phyloP scores from a whole-genome alignment of 176 grass and related monocot species.

The Alloteropsis semialata region DNA sequence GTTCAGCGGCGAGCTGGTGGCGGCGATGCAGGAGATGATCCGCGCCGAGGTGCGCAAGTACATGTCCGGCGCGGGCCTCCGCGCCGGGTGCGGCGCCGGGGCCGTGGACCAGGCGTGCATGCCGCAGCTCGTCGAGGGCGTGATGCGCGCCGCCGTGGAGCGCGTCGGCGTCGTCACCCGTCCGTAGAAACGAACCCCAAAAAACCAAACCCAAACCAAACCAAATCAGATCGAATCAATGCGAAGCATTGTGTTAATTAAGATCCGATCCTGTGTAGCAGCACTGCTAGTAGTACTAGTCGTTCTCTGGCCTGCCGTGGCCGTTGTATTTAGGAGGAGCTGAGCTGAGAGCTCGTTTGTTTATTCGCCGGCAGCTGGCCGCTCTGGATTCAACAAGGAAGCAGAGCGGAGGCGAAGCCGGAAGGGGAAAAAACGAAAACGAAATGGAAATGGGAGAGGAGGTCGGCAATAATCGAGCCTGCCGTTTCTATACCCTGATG shows the following conservation, averaged over 20 bases:
- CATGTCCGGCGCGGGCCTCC: conserved; percentile 63
- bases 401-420: conserved; percentile 19
- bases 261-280: conserved; percentile 17
- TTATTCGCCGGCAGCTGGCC: neutral
- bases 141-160: conserved; percentile 57
- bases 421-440: too few species aligned
- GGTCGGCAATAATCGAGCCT: neutral
- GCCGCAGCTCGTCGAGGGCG: conserved; percentile 49
- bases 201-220: neutral
- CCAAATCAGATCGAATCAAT: neutral
- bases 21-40: conserved; percentile 85
- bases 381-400: conserved; percentile 27
- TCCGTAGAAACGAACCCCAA: neutral
- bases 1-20: conserved; percentile 42
- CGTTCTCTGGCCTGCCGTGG: neutral
- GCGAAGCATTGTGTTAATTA: conserved; percentile 36
- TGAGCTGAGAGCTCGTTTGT: neutral
- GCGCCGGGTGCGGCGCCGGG: conserved; percentile 32
- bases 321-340: neutral
- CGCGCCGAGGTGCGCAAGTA: conserved; percentile 78
- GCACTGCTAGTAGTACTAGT: neutral
- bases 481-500: neutral
- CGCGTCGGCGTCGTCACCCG: conserved; percentile 25
- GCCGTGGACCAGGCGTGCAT: conserved; percentile 33
- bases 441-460: neutral